A percentile compares a stretch with the other conserved stretches of the same genome.
These are phyloP conservation scores for Porogramme epimiltina DNA, from an alignment of 1,284 basidiomycete species.

Conservation along the genomic window DNA sequence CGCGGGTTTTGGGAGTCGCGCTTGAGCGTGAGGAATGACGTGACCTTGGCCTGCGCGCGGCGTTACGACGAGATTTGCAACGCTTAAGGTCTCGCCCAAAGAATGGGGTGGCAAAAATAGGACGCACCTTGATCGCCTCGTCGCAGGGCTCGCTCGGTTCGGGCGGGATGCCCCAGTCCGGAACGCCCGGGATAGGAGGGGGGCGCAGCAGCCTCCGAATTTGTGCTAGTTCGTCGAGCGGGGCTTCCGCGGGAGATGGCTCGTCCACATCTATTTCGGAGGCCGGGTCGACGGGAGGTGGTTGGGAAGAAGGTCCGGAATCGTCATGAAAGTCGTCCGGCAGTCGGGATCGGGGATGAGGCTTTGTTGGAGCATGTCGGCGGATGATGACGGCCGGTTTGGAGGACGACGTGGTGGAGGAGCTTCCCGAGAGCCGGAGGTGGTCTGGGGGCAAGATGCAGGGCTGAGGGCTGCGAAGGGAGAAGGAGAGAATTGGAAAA, in stretches of 20 bases:
- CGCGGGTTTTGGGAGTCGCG: constrained; percentile 60
- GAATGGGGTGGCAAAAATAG: constrained; percentile 7
- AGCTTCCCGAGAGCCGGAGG: too few relatives aligned
- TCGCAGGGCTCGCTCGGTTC: constrained; percentile 57
- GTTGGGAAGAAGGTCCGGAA: constrained; percentile 10
- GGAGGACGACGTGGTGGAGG: constrained; percentile 5
- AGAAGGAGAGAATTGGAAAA: not conserved
- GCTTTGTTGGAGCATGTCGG: constrained; percentile 47
- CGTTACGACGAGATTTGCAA: constrained; percentile 26
- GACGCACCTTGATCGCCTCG: constrained; percentile 60
- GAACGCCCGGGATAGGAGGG: constrained; percentile 58
- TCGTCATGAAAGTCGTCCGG: constrained; percentile 40
- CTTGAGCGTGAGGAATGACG: constrained; percentile 77
- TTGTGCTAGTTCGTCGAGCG: constrained; percentile 46
- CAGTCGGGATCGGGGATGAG: constrained; percentile 49
- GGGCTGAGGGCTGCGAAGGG: not conserved
- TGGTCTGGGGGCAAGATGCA: not conserved
- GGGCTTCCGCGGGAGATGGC: constrained; percentile 4
- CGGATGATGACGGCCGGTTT: constrained; percentile 64
- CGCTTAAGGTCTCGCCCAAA: constrained; percentile 16
- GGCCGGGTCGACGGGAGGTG: not conserved
- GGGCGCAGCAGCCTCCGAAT: constrained; percentile 63
- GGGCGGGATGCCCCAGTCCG: constrained; percentile 81
- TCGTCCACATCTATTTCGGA: too few relatives aligned
- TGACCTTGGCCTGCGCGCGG: constrained; percentile 69